Evolutionary conservation across 1,139 yeast genomes (phyloP), one percentile per base, ranked within the genome.

Genomic region (Geotrichum klebahnii): DNA sequence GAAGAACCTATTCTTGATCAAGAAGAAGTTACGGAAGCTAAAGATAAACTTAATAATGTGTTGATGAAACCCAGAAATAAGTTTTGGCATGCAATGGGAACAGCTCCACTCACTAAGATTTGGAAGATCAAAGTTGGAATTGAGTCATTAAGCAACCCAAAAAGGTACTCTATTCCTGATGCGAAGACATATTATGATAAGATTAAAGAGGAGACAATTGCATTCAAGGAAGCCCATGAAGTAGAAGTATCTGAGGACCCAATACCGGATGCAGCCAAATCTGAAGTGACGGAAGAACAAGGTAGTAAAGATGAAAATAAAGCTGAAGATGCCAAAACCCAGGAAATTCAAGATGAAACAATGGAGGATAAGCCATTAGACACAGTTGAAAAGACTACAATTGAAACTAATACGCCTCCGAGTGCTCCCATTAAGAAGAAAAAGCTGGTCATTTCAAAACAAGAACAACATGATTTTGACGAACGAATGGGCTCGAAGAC

Each of bases 21-120:
- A 6, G 48, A 45, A 2, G 53, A 50, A 6, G 32, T 38, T 5
- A 19, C 17, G 14, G 35, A 34, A 10, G 57, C 59, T 1, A 32
- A 42, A 12, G 51, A 48, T n/a, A 52, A 53, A 37, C 52, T 61
- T 8, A 52, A 50, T 8, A 47, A 42, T 28, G 36, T 20, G 12
- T 38, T 54, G 34, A 55, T 52, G 16, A 54, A 53, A 44, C 64
- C 63, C 4, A 55, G 63, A 28, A 60, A 55, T 39, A 59, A 57
- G 48, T 63, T 59, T 48, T 61, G 64, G 59, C 63, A 64, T 52
- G 44, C 60, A 3, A 63, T 68, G 67, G 72, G 72, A 4, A 66
- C 70, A n/a, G 63, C 70, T 3, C 62, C 67, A 2, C 55, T 68
- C 26, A 58, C 68, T 3, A 58, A 61, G 35, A 55, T 62, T 12